Evolutionary conservation across 2,329 filamentous ascomycete species (phyloP).

Genomic region (Cryphonectria nitschkei): DNA sequence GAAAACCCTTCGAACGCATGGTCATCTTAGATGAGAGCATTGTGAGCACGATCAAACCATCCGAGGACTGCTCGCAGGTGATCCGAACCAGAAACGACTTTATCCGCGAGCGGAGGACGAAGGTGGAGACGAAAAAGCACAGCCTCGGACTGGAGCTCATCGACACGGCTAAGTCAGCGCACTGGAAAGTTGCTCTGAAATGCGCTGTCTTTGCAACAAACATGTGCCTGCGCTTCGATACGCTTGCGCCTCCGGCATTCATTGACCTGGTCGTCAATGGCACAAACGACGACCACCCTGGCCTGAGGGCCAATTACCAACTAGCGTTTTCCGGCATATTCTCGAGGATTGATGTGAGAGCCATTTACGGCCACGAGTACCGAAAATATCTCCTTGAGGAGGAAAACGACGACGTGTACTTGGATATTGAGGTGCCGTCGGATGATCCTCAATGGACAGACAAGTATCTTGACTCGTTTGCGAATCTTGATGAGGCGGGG

Average conservation of each 20-base stretch:
- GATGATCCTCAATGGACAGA: conserved; percentile 79
- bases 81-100: conserved; percentile 72
- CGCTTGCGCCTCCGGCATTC: conserved; percentile 78
- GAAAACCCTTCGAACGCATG: conserved; percentile 83
- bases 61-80: conserved; percentile 61
- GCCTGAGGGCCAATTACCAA: conserved; percentile 78
- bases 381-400: conserved; percentile 83
- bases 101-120: conserved; percentile 73
- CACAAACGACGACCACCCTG: conserved; percentile 88
- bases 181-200: conserved; percentile 94
- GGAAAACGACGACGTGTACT: conserved; percentile 76
- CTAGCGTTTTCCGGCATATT: conserved; percentile 78
- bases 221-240: conserved; percentile 88
- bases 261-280: conserved; percentile 82
- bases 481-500: conserved; percentile 68
- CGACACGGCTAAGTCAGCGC: conserved; percentile 74
- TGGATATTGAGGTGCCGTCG: conserved; percentile 72
- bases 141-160: conserved; percentile 81
- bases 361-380: conserved; percentile 84
- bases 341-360: conserved; percentile 84
- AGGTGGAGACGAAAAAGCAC: conserved; percentile 83
- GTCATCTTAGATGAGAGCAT: conserved; percentile 76
- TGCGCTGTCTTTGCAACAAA: conserved; percentile 91
- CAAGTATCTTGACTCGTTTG: conserved; percentile 77
- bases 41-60: conserved; percentile 72